phyloP scores from a whole-genome alignment of 192 early-diverging fungal species.

The Umbelopsis sp. region DNA sequence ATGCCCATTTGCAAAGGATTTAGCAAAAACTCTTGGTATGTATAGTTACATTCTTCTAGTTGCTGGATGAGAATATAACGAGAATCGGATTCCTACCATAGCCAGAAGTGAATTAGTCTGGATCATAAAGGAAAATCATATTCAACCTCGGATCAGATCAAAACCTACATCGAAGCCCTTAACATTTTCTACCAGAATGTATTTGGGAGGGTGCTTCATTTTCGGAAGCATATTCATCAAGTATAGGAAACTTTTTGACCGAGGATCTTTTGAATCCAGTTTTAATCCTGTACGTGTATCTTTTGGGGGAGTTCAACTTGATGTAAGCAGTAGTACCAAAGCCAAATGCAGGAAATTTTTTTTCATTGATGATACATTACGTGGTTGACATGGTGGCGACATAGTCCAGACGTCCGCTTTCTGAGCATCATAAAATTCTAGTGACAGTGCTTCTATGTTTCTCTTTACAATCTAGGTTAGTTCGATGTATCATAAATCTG shows the following conservation, averaged over 20 bases:
- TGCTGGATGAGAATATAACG: slow-evolving; percentile 51
- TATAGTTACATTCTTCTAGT: slow-evolving; percentile 55
- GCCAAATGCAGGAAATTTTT: neutral
- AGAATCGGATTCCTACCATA: slow-evolving; percentile 51
- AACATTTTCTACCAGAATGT: slow-evolving; percentile 80
- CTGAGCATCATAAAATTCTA: slow-evolving; percentile 60
- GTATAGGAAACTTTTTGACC: slow-evolving; percentile 76
- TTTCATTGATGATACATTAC: slow-evolving; percentile 4
- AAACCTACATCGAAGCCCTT: slow-evolving; percentile 71
- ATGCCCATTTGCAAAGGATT: slow-evolving; percentile 75
- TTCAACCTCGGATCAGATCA: neutral
- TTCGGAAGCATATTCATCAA: slow-evolving; percentile 64
- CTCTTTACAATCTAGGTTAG: neutral
- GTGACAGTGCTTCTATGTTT: slow-evolving; percentile 61
- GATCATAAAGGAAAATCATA: neutral
- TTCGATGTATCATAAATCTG: neutral
- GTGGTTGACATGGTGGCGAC: slow-evolving; percentile 84
- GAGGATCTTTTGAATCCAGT: slow-evolving; percentile 68
- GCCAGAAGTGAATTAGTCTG: slow-evolving; percentile 17
- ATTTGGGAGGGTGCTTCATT: slow-evolving; percentile 57
- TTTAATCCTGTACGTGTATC: slow-evolving; percentile 72
- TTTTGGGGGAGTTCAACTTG: slow-evolving; percentile 16
- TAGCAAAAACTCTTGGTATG: slow-evolving; percentile 73
- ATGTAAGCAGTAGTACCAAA: neutral
- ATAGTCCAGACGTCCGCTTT: slow-evolving; percentile 76